Percentiles rank a stretch among this genome's conserved stretches.
Evolutionary conservation across 164 flowering plant species (phyloP).

Genomic region (Annona squamosa): DNA sequence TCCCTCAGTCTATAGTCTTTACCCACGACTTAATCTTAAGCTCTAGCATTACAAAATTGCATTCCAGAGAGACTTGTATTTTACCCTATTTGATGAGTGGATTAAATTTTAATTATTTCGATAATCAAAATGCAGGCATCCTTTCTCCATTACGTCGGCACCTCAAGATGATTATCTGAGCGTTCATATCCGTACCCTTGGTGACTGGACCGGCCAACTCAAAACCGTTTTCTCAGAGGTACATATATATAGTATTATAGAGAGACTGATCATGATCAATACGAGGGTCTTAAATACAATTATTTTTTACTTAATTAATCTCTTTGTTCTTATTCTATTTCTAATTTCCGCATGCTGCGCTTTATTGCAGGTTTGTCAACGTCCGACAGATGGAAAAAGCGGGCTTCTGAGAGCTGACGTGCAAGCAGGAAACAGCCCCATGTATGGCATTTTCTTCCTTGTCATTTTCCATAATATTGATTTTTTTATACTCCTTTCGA

Average conservation of each 20-base stretch:
- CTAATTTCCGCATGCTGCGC: not conserved
- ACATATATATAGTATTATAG: not conserved
- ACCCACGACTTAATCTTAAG: no score
- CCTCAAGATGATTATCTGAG: conserved; percentile 32
- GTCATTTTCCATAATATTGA: no score
- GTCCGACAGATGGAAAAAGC: conserved; percentile 48
- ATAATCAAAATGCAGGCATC: conserved; percentile 25
- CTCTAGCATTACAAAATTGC: no score
- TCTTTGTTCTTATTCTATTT: not conserved
- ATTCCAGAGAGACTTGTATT: no score
- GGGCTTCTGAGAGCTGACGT: conserved; percentile 56
- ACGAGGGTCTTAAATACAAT: not conserved
- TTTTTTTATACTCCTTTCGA: no score
- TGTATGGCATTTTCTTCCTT: conserved; percentile 19
- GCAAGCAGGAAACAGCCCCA: conserved; percentile 31
- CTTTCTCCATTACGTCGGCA: conserved; percentile 36
- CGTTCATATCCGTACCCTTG: conserved; percentile 32
- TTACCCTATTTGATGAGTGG: no score
- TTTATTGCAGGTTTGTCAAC: conserved; percentile 40
- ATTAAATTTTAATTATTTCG: no score
- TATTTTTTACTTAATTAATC: not conserved
- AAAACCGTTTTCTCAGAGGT: conserved; percentile 64
- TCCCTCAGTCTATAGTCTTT: no score
- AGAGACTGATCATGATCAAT: not conserved
- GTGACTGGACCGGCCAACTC: conserved; percentile 49